Conservation (phyloP, 805 yeast species). For the Nakazawaea ambrosiae region DNA sequence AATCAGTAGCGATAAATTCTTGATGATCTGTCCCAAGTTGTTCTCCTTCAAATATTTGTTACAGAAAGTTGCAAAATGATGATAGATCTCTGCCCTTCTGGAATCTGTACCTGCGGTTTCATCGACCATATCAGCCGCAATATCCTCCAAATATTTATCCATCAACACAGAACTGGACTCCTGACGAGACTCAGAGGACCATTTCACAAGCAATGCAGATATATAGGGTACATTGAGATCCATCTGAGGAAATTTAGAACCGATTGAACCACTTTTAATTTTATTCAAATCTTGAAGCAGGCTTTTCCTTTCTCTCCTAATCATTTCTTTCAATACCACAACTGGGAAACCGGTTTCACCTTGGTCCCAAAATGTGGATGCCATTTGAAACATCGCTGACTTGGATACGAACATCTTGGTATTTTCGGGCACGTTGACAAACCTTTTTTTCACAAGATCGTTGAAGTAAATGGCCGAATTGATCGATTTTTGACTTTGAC, state of each 20-base stretch:
- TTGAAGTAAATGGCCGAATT: constrained; percentile 41
- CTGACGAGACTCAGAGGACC: constrained; percentile 68
- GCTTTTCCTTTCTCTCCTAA: constrained; percentile 10
- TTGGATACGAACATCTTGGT: constrained; percentile 12
- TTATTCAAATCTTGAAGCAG: neutral
- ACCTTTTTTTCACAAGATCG: constrained; percentile 23
- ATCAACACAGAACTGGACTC: constrained; percentile 57
- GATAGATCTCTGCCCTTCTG: constrained; percentile 40
- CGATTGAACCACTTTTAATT: too few species aligned
- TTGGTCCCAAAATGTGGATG: constrained; percentile 60
- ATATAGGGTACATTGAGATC: constrained; percentile 19
- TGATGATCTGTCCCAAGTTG: constrained; percentile 35
- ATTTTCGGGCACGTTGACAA: constrained; percentile 9
- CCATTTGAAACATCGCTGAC: constrained; percentile 39
- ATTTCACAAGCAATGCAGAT: constrained; percentile 44
- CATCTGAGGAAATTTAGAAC: constrained; percentile 15
- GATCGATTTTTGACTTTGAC: constrained; percentile 41
- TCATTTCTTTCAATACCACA: constrained; percentile 36
- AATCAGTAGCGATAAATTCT: constrained; percentile 32
- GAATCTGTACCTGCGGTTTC: constrained; percentile 16
- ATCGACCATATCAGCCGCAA: constrained; percentile 28
- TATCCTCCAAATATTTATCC: constrained; percentile 40
- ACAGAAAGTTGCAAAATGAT: constrained; percentile 66
- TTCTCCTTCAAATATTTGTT: constrained; percentile 50
- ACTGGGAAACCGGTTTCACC: constrained; percentile 53